Evolutionary conservation across 352 stramenopile genomes (phyloP).

Genomic region (Globisporangium sylvaticum): DNA sequence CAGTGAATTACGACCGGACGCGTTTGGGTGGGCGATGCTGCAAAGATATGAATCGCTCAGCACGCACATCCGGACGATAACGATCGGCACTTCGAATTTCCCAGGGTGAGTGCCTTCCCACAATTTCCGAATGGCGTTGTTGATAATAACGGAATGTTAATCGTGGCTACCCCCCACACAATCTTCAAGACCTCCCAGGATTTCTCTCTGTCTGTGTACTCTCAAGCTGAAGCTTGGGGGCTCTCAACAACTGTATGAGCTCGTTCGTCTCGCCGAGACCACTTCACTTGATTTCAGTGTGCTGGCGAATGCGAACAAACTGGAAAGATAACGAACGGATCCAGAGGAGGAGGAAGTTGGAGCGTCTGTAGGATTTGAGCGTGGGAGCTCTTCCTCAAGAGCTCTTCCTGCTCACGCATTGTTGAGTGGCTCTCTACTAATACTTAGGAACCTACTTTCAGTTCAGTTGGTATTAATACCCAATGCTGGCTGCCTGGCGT

Average conservation of each 20-base stretch:
- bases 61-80: background rate
- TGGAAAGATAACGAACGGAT: no score
- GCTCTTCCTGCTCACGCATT: background rate
- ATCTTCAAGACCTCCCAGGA: background rate
- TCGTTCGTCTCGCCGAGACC: background rate
- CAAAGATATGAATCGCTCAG: background rate
- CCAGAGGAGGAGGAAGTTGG: background rate
- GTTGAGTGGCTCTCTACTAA: background rate
- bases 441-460: background rate
- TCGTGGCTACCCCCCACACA: background rate
- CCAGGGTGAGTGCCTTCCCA: background rate
- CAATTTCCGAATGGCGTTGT: background rate
- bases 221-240: background rate
- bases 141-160: background rate
- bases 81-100: background rate
- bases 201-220: background rate
- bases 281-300: background rate
- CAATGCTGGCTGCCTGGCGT: background rate
- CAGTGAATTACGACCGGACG: background rate
- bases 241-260: background rate
- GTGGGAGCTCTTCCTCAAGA: background rate
- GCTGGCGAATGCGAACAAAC: background rate
- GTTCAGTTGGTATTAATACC: background rate
- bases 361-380: background rate
- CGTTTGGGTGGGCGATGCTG: background rate